phyloP scores from a whole-genome alignment of 257 asterid genomes.

The Solanum ahanhuiri region DNA sequence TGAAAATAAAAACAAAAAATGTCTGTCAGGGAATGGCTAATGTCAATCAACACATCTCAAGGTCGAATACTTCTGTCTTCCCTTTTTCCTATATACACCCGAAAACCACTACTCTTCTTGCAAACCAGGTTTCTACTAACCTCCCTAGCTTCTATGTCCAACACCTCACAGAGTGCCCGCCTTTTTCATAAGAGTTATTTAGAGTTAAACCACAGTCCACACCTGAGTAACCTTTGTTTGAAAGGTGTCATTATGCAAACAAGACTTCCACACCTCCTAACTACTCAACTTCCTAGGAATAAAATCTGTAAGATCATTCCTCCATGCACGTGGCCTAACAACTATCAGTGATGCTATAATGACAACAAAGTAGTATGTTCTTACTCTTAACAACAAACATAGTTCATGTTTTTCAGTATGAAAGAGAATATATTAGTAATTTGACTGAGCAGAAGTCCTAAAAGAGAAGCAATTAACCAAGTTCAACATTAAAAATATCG shows the following conservation, averaged over 20 bases:
- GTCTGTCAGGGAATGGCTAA: neutral
- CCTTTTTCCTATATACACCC: neutral
- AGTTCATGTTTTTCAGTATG: neutral
- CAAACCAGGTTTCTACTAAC: neutral
- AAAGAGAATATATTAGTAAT: neutral
- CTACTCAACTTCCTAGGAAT: neutral
- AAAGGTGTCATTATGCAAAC: neutral
- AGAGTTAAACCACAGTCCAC: neutral
- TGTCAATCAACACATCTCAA: neutral
- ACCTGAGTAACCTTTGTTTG: neutral
- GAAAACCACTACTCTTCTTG: neutral
- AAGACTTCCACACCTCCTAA: neutral
- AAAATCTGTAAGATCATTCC: neutral
- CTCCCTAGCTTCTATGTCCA: neutral
- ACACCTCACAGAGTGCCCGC: neutral
- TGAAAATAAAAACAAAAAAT: neutral
- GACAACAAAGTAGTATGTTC: neutral
- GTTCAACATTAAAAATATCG: neutral
- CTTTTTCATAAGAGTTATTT: neutral
- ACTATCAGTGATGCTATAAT: neutral
- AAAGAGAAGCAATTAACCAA: neutral
- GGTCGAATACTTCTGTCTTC: neutral
- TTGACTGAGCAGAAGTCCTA: neutral
- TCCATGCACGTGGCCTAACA: neutral
- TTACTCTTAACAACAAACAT: neutral